These are phyloP conservation scores for Hydnomerulius pinastri DNA, from an alignment of 768 basidiomycete genomes.

Conservation along the genomic window DNA sequence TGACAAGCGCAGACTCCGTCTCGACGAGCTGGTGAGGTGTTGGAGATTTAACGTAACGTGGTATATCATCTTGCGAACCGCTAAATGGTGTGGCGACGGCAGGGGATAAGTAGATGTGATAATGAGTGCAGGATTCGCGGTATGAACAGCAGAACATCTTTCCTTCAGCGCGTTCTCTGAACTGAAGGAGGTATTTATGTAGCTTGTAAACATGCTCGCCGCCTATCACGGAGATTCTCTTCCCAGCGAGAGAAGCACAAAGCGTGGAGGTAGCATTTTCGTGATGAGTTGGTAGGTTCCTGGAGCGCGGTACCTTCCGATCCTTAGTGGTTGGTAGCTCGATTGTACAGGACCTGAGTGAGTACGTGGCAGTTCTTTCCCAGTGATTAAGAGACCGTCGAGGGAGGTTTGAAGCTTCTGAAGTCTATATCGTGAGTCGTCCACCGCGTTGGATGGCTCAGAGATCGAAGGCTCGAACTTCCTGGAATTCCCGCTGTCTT, in stretches of 20 bases:
- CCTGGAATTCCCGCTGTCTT: conserved; percentile 3
- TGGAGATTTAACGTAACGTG: conserved; percentile 37
- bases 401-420: conserved; percentile 15
- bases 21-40: conserved; percentile 36
- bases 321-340: too few relatives aligned
- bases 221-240: conserved; percentile 29
- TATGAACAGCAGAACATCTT: conserved; percentile 39
- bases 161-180: conserved; percentile 18
- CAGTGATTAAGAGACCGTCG: too few relatives aligned
- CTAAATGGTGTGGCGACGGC: conserved; percentile 1
- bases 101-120: conserved; percentile 45
- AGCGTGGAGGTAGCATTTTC: conserved; percentile 5
- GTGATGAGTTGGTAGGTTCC: not conserved
- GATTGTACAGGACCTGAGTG: not conserved
- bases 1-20: conserved; percentile 44
- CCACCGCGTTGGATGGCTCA: not conserved
- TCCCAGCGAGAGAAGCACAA: conserved; percentile 24
- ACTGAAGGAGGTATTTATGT: conserved; percentile 22
- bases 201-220: conserved; percentile 28
- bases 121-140: conserved; percentile 52
- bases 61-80: conserved; percentile 4
- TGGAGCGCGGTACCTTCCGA: not conserved
- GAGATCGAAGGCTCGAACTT: not conserved
- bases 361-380: not conserved
- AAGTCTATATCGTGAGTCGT: conserved; percentile 3